Evolutionary conservation across 2,329 filamentous ascomycete species (phyloP).

Genomic region (Botrytis galanthina): DNA sequence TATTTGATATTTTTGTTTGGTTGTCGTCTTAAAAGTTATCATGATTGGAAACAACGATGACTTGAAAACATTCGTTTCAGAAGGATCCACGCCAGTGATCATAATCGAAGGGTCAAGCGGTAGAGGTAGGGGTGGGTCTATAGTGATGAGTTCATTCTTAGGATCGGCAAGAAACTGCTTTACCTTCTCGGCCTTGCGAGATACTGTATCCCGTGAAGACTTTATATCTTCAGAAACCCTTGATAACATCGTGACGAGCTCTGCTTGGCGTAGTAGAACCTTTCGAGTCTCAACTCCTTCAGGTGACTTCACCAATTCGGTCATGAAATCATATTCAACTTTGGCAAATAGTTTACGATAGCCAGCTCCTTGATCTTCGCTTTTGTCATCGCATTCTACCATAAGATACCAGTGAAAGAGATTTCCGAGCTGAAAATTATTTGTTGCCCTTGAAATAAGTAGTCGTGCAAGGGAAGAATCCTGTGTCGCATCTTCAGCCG

Average conservation of each 20-base stretch:
- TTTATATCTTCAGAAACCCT: slow-evolving; percentile 89
- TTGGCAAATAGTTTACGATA: slow-evolving; percentile 86
- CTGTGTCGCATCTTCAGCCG: slow-evolving; percentile 59
- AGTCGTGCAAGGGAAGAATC: slow-evolving; percentile 89
- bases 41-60: slow-evolving; percentile 90
- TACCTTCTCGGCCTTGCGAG: slow-evolving; percentile 77
- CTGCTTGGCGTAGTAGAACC: slow-evolving; percentile 79
- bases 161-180: slow-evolving; percentile 84
- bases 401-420: slow-evolving; percentile 98
- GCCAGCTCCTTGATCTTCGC: slow-evolving; percentile 68
- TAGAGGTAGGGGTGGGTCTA: slow-evolving; percentile 83
- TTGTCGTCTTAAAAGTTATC: slow-evolving; percentile 80
- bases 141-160: slow-evolving; percentile 79
- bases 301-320: slow-evolving; percentile 69
- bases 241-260: slow-evolving; percentile 81
- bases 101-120: slow-evolving; percentile 82
- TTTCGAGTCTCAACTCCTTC: slow-evolving; percentile 72
- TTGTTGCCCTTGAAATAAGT: slow-evolving; percentile 80
- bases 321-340: slow-evolving; percentile 95
- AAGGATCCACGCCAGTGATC: slow-evolving; percentile 75
- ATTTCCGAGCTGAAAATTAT: slow-evolving; percentile 88
- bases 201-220: slow-evolving; percentile 67
- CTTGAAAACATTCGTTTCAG: slow-evolving; percentile 91
- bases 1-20: slow-evolving; percentile 78
- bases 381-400: slow-evolving; percentile 82